Evolutionary conservation across 148 eudicot species (phyloP), one percentile per base, ranked within the genome.

Genomic region (Dysphania ambrosioides): DNA sequence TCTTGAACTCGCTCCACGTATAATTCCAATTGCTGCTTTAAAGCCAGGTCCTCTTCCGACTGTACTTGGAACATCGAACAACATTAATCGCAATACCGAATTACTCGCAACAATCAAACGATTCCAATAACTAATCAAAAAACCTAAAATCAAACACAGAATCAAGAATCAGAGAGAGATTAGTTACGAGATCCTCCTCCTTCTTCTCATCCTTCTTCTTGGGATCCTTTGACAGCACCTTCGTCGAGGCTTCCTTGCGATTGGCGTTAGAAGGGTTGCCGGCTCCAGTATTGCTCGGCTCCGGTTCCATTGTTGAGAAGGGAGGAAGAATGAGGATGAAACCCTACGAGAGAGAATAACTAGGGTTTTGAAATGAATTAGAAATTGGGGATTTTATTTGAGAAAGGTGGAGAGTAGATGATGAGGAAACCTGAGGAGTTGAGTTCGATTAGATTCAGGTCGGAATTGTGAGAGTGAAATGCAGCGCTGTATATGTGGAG

Each of bases 21-120:
- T 72, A 94, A 77, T 78, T 94, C 97, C 86, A 94, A 66, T 53
- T 90, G 91, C 82, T 91, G 93, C 85, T 94, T 94, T 81, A 91
- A 72, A 47, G 96, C 98, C 87, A 94, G 86, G 82, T 94, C 98
- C 79, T 94, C 97, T 70, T 94, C 97, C 65, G 98, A 94, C 98
- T 93, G 72, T 78, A 79, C 41, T 67, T 42, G 70, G 61, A 30
- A 71, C 2, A n/a, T 70, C 38, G 78, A 75, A 70, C 63, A 61
- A 13, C 41, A 35, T n/a, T n/a, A n/a, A n/a, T n/a, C n/a, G n/a
- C n/a, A n/a, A n/a, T n/a, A n/a, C n/a, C n/a, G n/a, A n/a, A n/a
- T n/a, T n/a, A n/a, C n/a, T n/a, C n/a, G n/a, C n/a, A n/a, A n/a
- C n/a, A n/a, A n/a, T n/a, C n/a, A n/a, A n/a, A n/a, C n/a, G n/a